These are phyloP conservation scores for Agaricus subrufescens DNA, from an alignment of 768 basidiomycete genomes.

Conservation along the genomic window DNA sequence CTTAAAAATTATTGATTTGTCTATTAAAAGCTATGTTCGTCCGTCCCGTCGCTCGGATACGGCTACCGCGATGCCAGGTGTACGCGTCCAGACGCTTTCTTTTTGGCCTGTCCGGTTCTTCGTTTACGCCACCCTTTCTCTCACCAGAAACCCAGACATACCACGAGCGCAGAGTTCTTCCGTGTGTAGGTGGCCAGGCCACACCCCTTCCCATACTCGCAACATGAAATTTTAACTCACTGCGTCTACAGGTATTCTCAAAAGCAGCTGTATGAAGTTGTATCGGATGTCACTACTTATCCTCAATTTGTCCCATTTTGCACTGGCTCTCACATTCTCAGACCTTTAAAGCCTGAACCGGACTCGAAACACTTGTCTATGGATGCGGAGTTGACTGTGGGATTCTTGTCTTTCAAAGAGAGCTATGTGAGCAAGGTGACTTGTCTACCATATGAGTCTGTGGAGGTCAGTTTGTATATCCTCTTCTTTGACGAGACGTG, in stretches of 20 bases:
- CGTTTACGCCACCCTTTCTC: slow-evolving; percentile 37
- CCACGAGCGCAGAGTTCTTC: slow-evolving; percentile 81
- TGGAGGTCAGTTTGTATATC: slow-evolving; percentile 53
- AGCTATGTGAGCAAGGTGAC: slow-evolving; percentile 84
- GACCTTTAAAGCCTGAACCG: slow-evolving; percentile 17
- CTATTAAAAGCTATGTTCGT: not conserved
- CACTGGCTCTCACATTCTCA: slow-evolving; percentile 62
- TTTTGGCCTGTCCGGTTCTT: slow-evolving; percentile 49
- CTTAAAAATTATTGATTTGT: not conserved
- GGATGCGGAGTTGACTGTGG: slow-evolving; percentile 84
- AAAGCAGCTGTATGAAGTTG: slow-evolving; percentile 76
- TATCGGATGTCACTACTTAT: slow-evolving; percentile 87
- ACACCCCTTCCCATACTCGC: not conserved
- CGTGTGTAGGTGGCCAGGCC: slow-evolving; percentile 50
- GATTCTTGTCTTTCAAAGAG: slow-evolving; percentile 84
- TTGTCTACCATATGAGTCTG: slow-evolving; percentile 71
- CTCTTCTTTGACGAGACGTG: not conserved
- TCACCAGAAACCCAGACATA: slow-evolving; percentile 55
- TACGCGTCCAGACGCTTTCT: slow-evolving; percentile 10
- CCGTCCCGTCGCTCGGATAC: not conserved
- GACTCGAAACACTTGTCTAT: slow-evolving; percentile 28
- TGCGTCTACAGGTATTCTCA: slow-evolving; percentile 58
- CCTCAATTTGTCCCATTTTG: slow-evolving; percentile 88
- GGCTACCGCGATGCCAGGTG: not conserved
- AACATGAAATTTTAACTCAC: slow-evolving; percentile 10